Evolutionary conservation across 768 basidiomycete species (phyloP).

Genomic region (Lentinula lateritia): DNA sequence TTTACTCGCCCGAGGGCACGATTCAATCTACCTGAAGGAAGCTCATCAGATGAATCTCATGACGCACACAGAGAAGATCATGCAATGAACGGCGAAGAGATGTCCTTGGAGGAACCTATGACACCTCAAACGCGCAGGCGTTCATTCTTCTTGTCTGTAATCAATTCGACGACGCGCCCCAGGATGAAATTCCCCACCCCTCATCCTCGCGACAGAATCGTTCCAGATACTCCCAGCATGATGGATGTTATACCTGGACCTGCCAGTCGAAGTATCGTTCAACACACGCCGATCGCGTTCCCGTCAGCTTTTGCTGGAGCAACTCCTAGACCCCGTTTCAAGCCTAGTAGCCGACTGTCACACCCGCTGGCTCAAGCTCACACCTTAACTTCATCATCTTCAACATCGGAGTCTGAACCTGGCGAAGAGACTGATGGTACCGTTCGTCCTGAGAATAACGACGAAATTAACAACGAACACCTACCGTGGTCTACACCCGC

Average conservation of each 20-base stretch:
- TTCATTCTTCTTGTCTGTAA: slow-evolving; percentile 79
- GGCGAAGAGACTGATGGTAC: slow-evolving; percentile 13
- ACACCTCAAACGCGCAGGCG: slow-evolving; percentile 72
- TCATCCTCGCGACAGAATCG: slow-evolving; percentile 37
- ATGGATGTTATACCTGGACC: slow-evolving; percentile 27
- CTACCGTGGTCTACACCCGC: slow-evolving; percentile 12
- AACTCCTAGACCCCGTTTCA: slow-evolving; percentile 55
- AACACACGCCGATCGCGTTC: slow-evolving; percentile 24
- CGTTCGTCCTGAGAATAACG: slow-evolving; percentile 14
- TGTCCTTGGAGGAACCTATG: slow-evolving; percentile 37
- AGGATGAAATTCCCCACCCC: slow-evolving; percentile 63
- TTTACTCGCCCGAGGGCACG: slow-evolving; percentile 58
- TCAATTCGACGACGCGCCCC: slow-evolving; percentile 77
- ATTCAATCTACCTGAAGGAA: slow-evolving; percentile 43
- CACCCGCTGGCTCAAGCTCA: slow-evolving; percentile 69
- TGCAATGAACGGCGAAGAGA: slow-evolving; percentile 21
- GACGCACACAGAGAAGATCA: slow-evolving; percentile 12
- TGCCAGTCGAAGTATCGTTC: slow-evolving; percentile 22
- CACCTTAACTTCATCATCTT: slow-evolving; percentile 31
- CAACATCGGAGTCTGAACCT: slow-evolving; percentile 31
- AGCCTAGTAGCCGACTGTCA: slow-evolving; percentile 37
- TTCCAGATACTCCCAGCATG: slow-evolving; percentile 28
- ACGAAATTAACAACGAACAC: slow-evolving; percentile 16
- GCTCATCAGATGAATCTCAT: slow-evolving; percentile 20
- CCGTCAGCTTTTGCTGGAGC: slow-evolving; percentile 56